Evolutionary conservation across 306 rosid genomes (phyloP).

Genomic region (Quercus engelmannii): DNA sequence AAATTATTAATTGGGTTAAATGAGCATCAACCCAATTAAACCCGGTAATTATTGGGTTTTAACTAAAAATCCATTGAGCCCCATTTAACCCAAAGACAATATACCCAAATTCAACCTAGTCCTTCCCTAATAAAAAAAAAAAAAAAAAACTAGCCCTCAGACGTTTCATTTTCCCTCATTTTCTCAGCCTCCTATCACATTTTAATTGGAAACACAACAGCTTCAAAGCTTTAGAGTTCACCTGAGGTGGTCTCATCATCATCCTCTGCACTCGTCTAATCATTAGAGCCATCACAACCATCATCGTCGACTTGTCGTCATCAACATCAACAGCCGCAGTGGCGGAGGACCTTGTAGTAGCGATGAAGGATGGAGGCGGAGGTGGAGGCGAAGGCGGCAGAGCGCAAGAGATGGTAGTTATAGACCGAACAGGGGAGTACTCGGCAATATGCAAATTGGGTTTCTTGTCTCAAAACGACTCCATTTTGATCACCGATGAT

Average conservation of each 20-base stretch:
- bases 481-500: conserved; percentile 86
- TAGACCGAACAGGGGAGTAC: conserved; percentile 78
- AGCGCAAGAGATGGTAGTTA: conserved; percentile 71
- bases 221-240: background rate
- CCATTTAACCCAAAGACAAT: accelerated
- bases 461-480: conserved; percentile 59
- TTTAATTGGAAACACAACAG: too few relatives aligned
- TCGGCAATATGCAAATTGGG: conserved; percentile 89
- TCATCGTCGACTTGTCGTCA: conserved; percentile 21
- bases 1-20: too few relatives aligned
- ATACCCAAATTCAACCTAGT: too few relatives aligned
- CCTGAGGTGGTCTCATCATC: conserved; percentile 62
- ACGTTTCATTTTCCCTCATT: too few relatives aligned
- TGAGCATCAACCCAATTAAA: too few relatives aligned
- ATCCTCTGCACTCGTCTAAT: conserved; percentile 33
- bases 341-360: conserved; percentile 65
- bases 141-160: too few relatives aligned
- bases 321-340: conserved; percentile 50
- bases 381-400: conserved; percentile 30
- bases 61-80: too few relatives aligned
- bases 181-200: too few relatives aligned
- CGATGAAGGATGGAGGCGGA: conserved; percentile 47
- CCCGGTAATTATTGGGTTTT: too few relatives aligned
- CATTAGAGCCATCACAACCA: conserved; percentile 41
- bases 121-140: too few relatives aligned